phyloP scores from a whole-genome alignment of 2,329 filamentous ascomycete species.

The Apiospora sp. region DNA sequence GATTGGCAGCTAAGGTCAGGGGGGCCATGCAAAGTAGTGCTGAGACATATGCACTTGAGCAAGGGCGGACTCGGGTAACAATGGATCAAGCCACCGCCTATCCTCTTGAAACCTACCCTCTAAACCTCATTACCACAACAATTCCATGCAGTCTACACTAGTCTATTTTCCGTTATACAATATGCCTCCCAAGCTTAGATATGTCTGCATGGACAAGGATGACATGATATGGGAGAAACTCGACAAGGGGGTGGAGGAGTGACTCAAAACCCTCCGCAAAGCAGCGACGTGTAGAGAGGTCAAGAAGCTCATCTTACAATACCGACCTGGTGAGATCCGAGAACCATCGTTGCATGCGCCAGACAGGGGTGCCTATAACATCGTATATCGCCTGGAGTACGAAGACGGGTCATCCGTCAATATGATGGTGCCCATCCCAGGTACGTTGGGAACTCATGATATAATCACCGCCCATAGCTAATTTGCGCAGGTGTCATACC shows the following conservation, averaged over 20 bases:
- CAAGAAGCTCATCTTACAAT: slow-evolving; percentile 35
- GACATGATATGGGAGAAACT: slow-evolving; percentile 40
- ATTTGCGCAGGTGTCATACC: neutral
- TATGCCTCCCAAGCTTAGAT: slow-evolving; percentile 38
- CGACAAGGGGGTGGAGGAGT: slow-evolving; percentile 36
- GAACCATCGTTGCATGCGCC: slow-evolving; percentile 37
- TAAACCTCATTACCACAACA: too few species aligned
- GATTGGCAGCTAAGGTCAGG: too few species aligned
- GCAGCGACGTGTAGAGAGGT: slow-evolving; percentile 5
- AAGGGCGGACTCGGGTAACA: too few species aligned
- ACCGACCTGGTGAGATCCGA: slow-evolving; percentile 35
- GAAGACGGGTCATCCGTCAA: slow-evolving; percentile 42
- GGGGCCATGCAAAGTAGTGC: too few species aligned
- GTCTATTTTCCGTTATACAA: too few species aligned
- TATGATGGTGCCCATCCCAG: slow-evolving; percentile 38
- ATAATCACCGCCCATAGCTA: neutral
- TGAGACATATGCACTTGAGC: too few species aligned
- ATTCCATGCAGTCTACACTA: too few species aligned
- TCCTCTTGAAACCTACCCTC: too few species aligned
- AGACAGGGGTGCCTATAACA: slow-evolving; percentile 42
- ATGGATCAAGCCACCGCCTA: too few species aligned
- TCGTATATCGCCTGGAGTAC: slow-evolving; percentile 43
- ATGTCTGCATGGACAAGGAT: slow-evolving; percentile 36
- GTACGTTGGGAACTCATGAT: neutral
- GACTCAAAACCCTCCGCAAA: slow-evolving; percentile 36